Conservation (phyloP, 257 asterid genomes). For the Rauvolfia tetraphylla region DNA sequence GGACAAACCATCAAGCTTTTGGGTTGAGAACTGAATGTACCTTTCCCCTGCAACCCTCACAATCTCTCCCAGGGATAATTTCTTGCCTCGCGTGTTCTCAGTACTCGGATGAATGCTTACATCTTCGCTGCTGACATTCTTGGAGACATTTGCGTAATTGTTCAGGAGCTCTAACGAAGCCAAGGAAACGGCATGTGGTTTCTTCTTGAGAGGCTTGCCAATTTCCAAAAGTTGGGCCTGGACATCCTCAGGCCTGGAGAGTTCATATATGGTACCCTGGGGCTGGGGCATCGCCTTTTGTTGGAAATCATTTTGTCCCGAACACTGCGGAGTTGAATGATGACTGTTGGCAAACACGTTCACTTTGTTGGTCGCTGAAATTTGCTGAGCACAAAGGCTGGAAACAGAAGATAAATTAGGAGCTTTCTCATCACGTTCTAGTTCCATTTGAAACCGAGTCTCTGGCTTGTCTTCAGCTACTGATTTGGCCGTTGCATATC, state of each 20-base stretch:
- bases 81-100: slow-evolving; percentile 6
- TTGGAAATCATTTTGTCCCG: slow-evolving; percentile 10
- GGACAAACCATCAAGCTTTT: slow-evolving; percentile 43
- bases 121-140: slow-evolving; percentile 19
- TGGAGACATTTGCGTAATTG: slow-evolving; percentile 30
- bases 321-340: not conserved
- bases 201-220: slow-evolving; percentile 20
- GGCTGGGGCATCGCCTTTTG: not conserved
- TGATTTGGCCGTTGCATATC: not conserved
- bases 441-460: slow-evolving; percentile 7
- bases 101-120: not conserved
- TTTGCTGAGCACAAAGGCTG: slow-evolving; percentile 8
- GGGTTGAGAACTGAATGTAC: slow-evolving; percentile 52
- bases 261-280: slow-evolving; percentile 11
- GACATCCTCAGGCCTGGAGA: not conserved
- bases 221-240: slow-evolving; percentile 17
- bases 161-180: slow-evolving; percentile 35
- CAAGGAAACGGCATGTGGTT: slow-evolving; percentile 21
- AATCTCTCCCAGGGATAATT: slow-evolving; percentile 43
- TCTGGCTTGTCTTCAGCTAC: not conserved
- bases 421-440: not conserved
- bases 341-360: not conserved
- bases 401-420: not conserved
- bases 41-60: slow-evolving; percentile 56
- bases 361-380: not conserved